Percentiles rank a stretch among this genome's conserved stretches.
These are phyloP conservation scores for Fonsecaea pugnacius DNA, from an alignment of 2,329 filamentous ascomycete species.

Conservation along the genomic window DNA sequence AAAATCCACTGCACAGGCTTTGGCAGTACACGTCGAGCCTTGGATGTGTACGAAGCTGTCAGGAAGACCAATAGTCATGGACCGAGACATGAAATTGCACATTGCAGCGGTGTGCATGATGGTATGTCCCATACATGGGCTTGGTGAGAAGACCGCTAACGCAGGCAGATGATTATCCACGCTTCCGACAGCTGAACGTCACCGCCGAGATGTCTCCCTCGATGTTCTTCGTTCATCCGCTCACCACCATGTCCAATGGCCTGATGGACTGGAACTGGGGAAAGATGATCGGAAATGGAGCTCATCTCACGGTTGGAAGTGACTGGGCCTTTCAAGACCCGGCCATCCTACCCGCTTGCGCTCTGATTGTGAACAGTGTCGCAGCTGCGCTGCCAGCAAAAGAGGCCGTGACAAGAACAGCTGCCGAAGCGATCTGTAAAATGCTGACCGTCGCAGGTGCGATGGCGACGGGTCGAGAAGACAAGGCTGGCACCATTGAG, in stretches of 20 bases:
- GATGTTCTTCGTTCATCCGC: slow-evolving; percentile 37
- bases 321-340: slow-evolving; percentile 30
- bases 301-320: slow-evolving; percentile 43
- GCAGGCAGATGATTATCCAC: slow-evolving; percentile 38
- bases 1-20: slow-evolving; percentile 26
- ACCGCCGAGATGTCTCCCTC: slow-evolving; percentile 45
- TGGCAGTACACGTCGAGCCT: slow-evolving; percentile 17
- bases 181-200: slow-evolving; percentile 40
- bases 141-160: background rate
- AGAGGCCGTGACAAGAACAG: slow-evolving; percentile 1
- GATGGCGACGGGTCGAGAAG: slow-evolving; percentile 39
- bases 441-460: slow-evolving; percentile 42
- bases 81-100: slow-evolving; percentile 36
- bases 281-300: slow-evolving; percentile 38
- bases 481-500: slow-evolving; percentile 40
- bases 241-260: slow-evolving; percentile 11
- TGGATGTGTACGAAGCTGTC: slow-evolving; percentile 22
- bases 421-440: slow-evolving; percentile 27
- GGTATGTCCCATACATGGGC: slow-evolving; percentile 18
- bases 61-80: slow-evolving; percentile 16
- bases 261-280: slow-evolving; percentile 41
- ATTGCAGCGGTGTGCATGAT: slow-evolving; percentile 40
- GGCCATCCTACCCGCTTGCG: slow-evolving; percentile 10
- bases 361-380: slow-evolving; percentile 13
- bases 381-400: background rate